Base-by-base conservation (phyloP, 2,329 filamentous ascomycete species). In the Trichoderma sp. region DNA sequence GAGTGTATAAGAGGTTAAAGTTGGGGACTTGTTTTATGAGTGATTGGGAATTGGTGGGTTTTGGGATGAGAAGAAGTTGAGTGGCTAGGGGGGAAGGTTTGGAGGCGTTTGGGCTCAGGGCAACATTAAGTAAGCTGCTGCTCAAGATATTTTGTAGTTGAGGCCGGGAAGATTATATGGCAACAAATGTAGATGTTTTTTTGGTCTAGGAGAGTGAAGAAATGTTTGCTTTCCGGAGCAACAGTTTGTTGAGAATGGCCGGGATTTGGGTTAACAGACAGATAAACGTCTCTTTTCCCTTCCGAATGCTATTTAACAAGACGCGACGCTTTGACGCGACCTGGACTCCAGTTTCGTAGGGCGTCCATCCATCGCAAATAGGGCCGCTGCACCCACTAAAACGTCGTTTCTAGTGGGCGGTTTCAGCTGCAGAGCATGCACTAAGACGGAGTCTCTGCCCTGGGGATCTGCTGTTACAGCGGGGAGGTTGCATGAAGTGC, bases 261-360 rank as follows among this genome's bases (percentile, higher is more conserved):
- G n/a, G 21, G 30, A 12, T 24, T 6, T n/a, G 15, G 6, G 28
- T 15, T 24, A 24, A 24, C 24, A 24, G 28, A 65, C 11, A 5
- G 30, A 28, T n/a, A 14, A 34, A 51, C 3, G 28, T 26, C 63
- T 9, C 21, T 34, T 32, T 34, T 51, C 9, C n/a, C 18, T 51
- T 51, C 43, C n/a, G 11, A 51, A 30, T 30, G 30, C 32, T 12
- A n/a, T 47, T 30, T 24, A 26, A 43, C 18, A n/a, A 53, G 28
- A 56, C 63, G 63, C 63, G 63, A 66, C 63, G 30, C 62, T 56
- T 34, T 56, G 63, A 66, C 63, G 63, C 63, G 63, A 66, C 63
- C 51, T 53, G 18, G 34, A 53, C 47, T 53, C n/a, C 47, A 43
- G 47, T 14, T 24, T 3, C 21, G 21, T 24, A 53, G 47, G 21